Evolutionary conservation across 2,329 filamentous ascomycete species (phyloP).

Genomic region (Dothiorella sarmentorum): DNA sequence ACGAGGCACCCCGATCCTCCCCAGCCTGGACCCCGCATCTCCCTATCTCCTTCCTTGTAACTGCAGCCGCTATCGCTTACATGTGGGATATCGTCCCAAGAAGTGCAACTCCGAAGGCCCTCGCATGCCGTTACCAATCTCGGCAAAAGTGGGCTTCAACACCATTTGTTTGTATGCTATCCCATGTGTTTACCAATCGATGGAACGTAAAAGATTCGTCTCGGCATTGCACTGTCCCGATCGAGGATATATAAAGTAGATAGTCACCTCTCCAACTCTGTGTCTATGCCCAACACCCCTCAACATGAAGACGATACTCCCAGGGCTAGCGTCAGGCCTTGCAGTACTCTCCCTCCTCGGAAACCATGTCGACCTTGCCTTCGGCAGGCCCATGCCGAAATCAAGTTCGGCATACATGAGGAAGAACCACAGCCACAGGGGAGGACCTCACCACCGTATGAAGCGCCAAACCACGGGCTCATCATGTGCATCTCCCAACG

Average conservation of each 20-base stretch:
- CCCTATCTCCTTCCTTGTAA: background rate
- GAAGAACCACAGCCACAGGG: background rate
- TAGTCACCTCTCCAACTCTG: no score
- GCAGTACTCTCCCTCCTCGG: background rate
- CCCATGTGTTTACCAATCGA: background rate
- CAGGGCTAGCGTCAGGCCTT: background rate
- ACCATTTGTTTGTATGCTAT: background rate
- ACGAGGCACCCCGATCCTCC: background rate
- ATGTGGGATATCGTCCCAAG: background rate
- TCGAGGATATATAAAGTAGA: background rate
- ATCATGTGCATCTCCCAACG: background rate
- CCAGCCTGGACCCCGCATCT: background rate
- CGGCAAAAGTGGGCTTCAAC: background rate
- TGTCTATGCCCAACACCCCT: background rate
- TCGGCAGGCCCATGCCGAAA: background rate
- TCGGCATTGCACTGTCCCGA: background rate
- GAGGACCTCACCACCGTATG: background rate
- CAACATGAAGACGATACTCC: background rate
- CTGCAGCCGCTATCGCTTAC: background rate
- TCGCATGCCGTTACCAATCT: background rate
- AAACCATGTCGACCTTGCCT: background rate
- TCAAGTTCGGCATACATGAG: background rate
- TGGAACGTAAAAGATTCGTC: background rate
- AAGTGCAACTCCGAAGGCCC: background rate
- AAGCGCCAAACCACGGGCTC: background rate